phyloP scores from a whole-genome alignment of 805 yeast species.

The Lipomyces yamadae region DNA sequence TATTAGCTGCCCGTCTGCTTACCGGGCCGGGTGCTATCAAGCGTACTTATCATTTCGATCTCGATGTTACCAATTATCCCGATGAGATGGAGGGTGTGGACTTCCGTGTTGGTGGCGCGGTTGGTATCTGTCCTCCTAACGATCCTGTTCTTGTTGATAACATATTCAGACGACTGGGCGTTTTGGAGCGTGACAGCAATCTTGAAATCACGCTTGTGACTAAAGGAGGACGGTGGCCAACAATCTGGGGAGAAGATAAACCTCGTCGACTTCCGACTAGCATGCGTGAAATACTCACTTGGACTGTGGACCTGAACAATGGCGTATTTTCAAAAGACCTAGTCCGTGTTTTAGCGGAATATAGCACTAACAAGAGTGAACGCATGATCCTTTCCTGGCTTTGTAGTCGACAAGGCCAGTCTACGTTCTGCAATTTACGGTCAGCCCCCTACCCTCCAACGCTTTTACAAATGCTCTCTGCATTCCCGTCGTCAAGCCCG shows the following conservation, averaged over 20 bases:
- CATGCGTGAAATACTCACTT: conserved; percentile 37
- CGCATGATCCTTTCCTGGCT: conserved; percentile 36
- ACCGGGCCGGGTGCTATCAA: conserved; percentile 38
- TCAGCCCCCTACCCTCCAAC: conserved; percentile 44
- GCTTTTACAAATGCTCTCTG: conserved; percentile 71
- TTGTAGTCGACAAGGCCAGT: conserved; percentile 38
- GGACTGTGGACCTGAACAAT: conserved; percentile 40
- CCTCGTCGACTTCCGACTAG: conserved; percentile 33
- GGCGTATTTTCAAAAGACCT: conserved; percentile 37
- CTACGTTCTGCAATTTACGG: conserved; percentile 37
- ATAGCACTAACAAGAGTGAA: conserved; percentile 33
- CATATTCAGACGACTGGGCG: conserved; percentile 28
- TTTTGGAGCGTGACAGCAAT: conserved; percentile 21
- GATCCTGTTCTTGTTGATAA: conserved; percentile 34
- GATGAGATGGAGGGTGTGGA: conserved; percentile 40
- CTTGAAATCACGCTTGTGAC: conserved; percentile 31
- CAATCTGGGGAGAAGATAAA: conserved; percentile 42
- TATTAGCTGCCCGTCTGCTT: conserved; percentile 36
- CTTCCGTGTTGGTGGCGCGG: conserved; percentile 42
- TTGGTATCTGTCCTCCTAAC: conserved; percentile 42
- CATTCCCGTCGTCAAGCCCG: conserved; percentile 67
- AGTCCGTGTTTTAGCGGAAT: conserved; percentile 38
- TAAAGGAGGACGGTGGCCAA: conserved; percentile 41
- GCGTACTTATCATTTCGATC: conserved; percentile 41
- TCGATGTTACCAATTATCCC: conserved; percentile 41